Conservation (phyloP, 352 stramenopile genomes). For the Phytophthora pluvialis region DNA sequence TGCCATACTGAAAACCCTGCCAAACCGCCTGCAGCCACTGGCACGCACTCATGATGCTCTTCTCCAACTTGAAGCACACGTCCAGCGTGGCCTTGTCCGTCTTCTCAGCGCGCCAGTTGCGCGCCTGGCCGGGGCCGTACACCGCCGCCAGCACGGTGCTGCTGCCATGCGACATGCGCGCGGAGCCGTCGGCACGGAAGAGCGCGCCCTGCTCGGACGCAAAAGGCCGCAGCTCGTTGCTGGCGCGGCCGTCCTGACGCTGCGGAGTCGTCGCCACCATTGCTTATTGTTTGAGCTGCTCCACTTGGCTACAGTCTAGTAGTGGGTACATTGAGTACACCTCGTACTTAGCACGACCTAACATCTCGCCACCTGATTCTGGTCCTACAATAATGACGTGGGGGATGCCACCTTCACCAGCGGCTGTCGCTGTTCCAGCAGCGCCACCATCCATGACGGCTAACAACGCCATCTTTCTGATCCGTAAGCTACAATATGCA, state of each 20-base stretch:
- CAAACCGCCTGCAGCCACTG: not conserved
- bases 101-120: conserved; percentile 74
- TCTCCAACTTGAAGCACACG: conserved; percentile 84
- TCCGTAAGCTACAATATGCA: conserved; percentile 43
- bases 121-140: conserved; percentile 78
- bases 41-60: conserved; percentile 69
- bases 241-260: conserved; percentile 67
- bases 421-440: conserved; percentile 12
- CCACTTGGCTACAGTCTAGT: conserved; percentile 11
- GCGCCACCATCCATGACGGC: conserved; percentile 46
- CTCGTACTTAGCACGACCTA: conserved; percentile 7
- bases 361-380: conserved; percentile 20
- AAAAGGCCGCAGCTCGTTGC: conserved; percentile 82
- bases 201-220: conserved; percentile 78
- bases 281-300: conserved; percentile 26
- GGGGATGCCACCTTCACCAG: conserved; percentile 17
- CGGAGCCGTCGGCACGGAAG: conserved; percentile 81
- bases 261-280: conserved; percentile 50
- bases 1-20: not conserved
- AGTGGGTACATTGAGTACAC: conserved; percentile 13
- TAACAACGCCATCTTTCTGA: conserved; percentile 74
- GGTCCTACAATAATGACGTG: conserved; percentile 22
- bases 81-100: conserved; percentile 68
- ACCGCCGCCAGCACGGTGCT: conserved; percentile 78
- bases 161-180: conserved; percentile 79